Base-by-base conservation (phyloP, 2,329 filamentous ascomycete species). In the Hypocrella siamensis region DNA sequence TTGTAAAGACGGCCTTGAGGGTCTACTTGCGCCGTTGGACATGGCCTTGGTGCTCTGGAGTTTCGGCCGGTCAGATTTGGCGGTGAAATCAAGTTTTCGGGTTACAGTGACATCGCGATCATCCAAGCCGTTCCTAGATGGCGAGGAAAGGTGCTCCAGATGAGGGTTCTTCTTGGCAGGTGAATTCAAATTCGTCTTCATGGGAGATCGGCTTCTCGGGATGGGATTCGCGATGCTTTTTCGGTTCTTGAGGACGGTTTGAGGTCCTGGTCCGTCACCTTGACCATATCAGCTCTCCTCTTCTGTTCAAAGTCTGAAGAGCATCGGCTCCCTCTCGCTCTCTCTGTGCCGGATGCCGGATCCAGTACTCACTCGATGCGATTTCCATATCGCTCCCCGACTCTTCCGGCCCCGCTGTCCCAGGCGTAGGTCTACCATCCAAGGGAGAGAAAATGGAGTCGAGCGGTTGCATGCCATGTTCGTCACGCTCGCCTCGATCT, bases 401-500 rank as follows among this genome's bases (percentile, higher is more conserved):
- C 8, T 44, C 44, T 28, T 40, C 38, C n/a, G 34, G 36, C 12
- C 18, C 34, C 26, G 41, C 47, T 38, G 45, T 54, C 45, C 31
- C 40, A 27, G 30, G 43, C 37, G 19, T 44, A 39, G 38, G 45
- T 38, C 28, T 40, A 46, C 76, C 80, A 41, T 73, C 70, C 11
- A 86, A 85, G 15, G 86, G 93, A 7, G 86, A 94, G 54, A 93
- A 93, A 41, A 96, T 73, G 42, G 74, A 73, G 22, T 88, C 81
- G 36, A 93, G 69, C 22, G 82, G 79, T 51, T 94, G 84, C 62
- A 98, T 75, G 53, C 88, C 90, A 65, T 93, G 66, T 52, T 92
- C 85, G 57, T 96, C 88, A 57, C 84, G 79, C 38, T 76, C 63
- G 32, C 83, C 83, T 34, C 65, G 74, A 46, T 93, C 83, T 46